Base-by-base conservation (phyloP, 176 grass and related monocot species). In the Rhynchospora tenuis region DNA sequence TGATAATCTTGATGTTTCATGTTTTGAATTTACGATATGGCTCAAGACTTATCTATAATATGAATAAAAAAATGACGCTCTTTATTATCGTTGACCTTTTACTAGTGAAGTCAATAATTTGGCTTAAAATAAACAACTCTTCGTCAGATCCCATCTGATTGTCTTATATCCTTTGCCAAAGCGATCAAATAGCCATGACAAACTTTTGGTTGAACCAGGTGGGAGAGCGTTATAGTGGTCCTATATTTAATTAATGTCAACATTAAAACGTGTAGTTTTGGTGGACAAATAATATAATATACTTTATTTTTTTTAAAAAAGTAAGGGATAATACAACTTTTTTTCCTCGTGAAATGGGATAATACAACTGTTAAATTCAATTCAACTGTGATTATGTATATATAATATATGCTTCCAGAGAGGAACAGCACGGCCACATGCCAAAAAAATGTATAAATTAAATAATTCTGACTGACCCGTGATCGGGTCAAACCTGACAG, bases 401-500 rank as follows among this genome's bases (percentile, higher is more conserved):
- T 4, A 1, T 33, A 3, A 33, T 38, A 38, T 4, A 38, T 38
- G 33, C 33, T 38, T 66, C 63, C 27, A 17, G 27, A 7, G 1
- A 66, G 63, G 16, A 33, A 64, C 12, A 27, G 4, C 10, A 14
- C 27, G 6, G 19, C 43, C 42, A 24, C 45, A 48, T 46, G 70
- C 44, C 33, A 38, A 50, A 51, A 48, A 73, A 46, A 47, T 26
- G 31, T 66, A 17, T n/a, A n/a, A n/a, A n/a, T n/a, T n/a, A 66
- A 10, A 22, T 19, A 73, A 48, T 48, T 73, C 70, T 73, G 22
- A 73, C 65, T 16, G 65, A 69, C 29, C 9, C 31, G 15, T 43
- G 27, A 9, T 42, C 12, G 11, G n/a, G 70, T 73, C 70, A 73
- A 23, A 73, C 70, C 20, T 73, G 70, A 73, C 70, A 73, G 70